Base-by-base conservation (phyloP, 2,329 filamentous ascomycete species). In the Cryphonectria carpinicola region DNA sequence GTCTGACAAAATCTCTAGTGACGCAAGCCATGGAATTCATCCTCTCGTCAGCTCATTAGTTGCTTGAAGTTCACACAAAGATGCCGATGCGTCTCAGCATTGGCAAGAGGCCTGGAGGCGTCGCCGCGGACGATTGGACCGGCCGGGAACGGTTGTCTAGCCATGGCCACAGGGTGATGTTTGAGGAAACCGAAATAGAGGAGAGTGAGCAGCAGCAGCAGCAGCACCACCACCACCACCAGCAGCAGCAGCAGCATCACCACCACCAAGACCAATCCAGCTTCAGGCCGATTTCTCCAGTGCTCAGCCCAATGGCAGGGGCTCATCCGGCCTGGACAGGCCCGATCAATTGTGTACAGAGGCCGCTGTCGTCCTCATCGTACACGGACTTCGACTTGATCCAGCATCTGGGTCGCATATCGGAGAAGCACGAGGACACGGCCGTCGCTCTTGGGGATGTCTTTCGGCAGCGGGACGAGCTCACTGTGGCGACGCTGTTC, bases 371-470 rank as follows among this genome's bases (percentile, higher is more conserved):
- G 5, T 28, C 46, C 19, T 58, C 43, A 8, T 72, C 67, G 1
- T 72, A 66, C 39, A 66, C 67, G 19, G 58, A 65, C 1, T 25
- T 41, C 19, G 67, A 71, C 25, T 49, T 73, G 28, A n/a, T 73
- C 19, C 43, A 52, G 28, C 70, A 73, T 32, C 35, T 73, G 3
- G 63, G 66, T 25, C 41, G 56, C 2, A 49, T 71, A 37, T 66
- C 67, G 22, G 70, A 64, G 4, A 56, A 64, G 8, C 60, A 64
- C 7, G 67, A 66, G 28, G 60, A 66, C n/a, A 70, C 67, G 11
- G 61, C 65, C 5, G 35, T 77, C 13, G 79, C 81, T 8, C 77
- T 84, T 17, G 78, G 80, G 5, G 79, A 83, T 17, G 77, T 78
- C 1, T 76, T 81, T 69, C 73, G 73, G 11, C 72, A 73, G 64